Evolutionary conservation across 306 rosid genomes (phyloP).

Genomic region (Prunus fruticosa): DNA sequence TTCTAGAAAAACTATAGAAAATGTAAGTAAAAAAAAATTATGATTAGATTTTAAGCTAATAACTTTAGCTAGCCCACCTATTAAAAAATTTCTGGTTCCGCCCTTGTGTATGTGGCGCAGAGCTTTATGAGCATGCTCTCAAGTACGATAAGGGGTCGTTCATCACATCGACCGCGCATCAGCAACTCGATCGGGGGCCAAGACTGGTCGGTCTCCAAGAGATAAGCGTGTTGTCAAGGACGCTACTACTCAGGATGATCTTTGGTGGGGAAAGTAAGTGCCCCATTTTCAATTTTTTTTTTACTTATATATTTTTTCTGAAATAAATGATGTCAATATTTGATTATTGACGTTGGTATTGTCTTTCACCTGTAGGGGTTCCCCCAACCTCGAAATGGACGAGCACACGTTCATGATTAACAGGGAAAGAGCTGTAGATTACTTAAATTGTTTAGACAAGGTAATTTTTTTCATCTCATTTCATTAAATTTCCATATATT

Average conservation of each 20-base stretch:
- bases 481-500: neutral
- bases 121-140: conserved; percentile 79
- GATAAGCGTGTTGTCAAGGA: conserved; percentile 87
- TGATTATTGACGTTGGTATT: too few relatives aligned
- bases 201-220: conserved; percentile 88
- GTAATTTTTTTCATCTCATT: conserved; percentile 17
- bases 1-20: too few relatives aligned
- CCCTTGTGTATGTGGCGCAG: conserved; percentile 47
- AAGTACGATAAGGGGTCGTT: conserved; percentile 75
- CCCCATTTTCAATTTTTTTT: neutral
- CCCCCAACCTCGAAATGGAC: conserved; percentile 92
- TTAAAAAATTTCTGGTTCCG: too few relatives aligned
- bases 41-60: too few relatives aligned
- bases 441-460: conserved; percentile 84
- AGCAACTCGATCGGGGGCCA: conserved; percentile 89
- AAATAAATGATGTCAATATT: too few relatives aligned
- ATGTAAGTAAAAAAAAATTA: too few relatives aligned
- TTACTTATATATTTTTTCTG: too few relatives aligned
- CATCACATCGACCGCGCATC: conserved; percentile 63
- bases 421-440: conserved; percentile 88
- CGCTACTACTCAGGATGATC: conserved; percentile 53
- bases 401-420: conserved; percentile 69
- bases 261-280: conserved; percentile 93
- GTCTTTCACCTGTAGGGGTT: conserved; percentile 49
- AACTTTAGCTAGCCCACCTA: too few relatives aligned